A percentile compares a stretch with the other conserved stretches of the same genome.
phyloP scores from a whole-genome alignment of 495 filamentous ascomycete genomes.

The Chaetomium tenue region DNA sequence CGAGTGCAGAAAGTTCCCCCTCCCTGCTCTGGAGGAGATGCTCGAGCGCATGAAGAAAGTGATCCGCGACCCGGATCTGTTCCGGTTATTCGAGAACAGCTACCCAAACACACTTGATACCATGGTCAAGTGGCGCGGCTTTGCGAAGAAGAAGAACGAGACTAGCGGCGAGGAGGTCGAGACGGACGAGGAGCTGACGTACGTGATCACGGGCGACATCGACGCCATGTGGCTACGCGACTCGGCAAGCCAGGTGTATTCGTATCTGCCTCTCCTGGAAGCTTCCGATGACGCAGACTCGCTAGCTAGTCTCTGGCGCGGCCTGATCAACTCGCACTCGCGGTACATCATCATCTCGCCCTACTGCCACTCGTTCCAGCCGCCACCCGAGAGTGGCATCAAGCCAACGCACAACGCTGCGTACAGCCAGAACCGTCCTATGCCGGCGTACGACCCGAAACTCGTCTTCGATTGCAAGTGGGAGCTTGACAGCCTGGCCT shows the following conservation, averaged over 20 bases:
- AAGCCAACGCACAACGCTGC: slow-evolving; percentile 48
- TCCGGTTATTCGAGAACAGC: slow-evolving; percentile 60
- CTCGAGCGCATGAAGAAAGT: slow-evolving; percentile 46
- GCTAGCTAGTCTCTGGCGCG: slow-evolving; percentile 59
- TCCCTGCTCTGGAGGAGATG: slow-evolving; percentile 51
- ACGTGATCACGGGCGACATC: slow-evolving; percentile 64
- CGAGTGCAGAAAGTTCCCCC: slow-evolving; percentile 59
- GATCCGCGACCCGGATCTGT: slow-evolving; percentile 59
- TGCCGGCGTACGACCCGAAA: slow-evolving; percentile 49
- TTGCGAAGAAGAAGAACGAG: slow-evolving; percentile 41
- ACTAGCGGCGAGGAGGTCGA: slow-evolving; percentile 30
- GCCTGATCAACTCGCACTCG: slow-evolving; percentile 59
- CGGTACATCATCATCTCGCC: slow-evolving; percentile 58
- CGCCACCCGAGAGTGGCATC: slow-evolving; percentile 55
- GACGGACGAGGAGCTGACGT: slow-evolving; percentile 62
- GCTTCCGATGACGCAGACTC: slow-evolving; percentile 50
- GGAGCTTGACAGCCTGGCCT: slow-evolving; percentile 62
- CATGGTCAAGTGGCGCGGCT: slow-evolving; percentile 60
- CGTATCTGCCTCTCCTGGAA: slow-evolving; percentile 57
- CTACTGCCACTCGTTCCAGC: slow-evolving; percentile 63
- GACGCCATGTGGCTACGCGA: slow-evolving; percentile 68
- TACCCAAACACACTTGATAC: slow-evolving; percentile 64
- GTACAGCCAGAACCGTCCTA: slow-evolving; percentile 47
- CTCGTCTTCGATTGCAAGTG: slow-evolving; percentile 64
- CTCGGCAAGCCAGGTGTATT: slow-evolving; percentile 61